Conservation (phyloP, 1,284 basidiomycete genomes). For the Marasmius sp. region DNA sequence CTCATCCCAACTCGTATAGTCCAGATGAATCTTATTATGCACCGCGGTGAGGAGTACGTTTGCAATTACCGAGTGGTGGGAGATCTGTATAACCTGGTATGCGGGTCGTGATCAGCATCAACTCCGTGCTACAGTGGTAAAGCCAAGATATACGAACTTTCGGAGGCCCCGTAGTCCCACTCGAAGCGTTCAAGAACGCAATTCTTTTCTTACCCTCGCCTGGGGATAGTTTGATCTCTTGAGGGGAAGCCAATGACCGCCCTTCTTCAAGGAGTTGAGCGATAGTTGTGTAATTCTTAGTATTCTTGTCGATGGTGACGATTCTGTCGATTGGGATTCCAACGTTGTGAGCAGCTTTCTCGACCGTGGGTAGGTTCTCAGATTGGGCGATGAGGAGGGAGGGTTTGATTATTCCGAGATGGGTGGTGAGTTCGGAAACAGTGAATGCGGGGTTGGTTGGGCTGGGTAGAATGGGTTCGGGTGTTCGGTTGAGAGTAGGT, state of each 20-base stretch:
- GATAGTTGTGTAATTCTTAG: neutral
- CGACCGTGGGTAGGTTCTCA: neutral
- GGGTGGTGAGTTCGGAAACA: neutral
- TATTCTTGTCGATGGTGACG: neutral
- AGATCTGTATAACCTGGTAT: constrained; percentile 59
- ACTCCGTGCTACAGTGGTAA: neutral
- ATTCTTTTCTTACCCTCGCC: constrained; percentile 58
- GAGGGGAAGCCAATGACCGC: constrained; percentile 15
- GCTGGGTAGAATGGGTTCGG: neutral
- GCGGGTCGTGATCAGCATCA: neutral
- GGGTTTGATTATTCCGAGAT: constrained; percentile 26
- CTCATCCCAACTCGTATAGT: constrained; percentile 35
- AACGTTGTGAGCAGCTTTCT: neutral
- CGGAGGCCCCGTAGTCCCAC: constrained; percentile 62
- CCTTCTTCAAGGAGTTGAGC: neutral
- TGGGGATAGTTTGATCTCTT: constrained; percentile 34
- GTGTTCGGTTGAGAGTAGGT: neutral
- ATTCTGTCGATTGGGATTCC: neutral
- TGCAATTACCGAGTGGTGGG: constrained; percentile 58
- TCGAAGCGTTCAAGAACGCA: constrained; percentile 62
- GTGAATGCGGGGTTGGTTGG: constrained; percentile 7
- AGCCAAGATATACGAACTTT: constrained; percentile 39
- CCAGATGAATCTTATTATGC: constrained; percentile 43
- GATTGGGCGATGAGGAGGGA: constrained; percentile 28
- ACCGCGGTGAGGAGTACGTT: constrained; percentile 58